phyloP scores from a whole-genome alignment of 345 rosid species.

The Excoecaria cochinchinensis region DNA sequence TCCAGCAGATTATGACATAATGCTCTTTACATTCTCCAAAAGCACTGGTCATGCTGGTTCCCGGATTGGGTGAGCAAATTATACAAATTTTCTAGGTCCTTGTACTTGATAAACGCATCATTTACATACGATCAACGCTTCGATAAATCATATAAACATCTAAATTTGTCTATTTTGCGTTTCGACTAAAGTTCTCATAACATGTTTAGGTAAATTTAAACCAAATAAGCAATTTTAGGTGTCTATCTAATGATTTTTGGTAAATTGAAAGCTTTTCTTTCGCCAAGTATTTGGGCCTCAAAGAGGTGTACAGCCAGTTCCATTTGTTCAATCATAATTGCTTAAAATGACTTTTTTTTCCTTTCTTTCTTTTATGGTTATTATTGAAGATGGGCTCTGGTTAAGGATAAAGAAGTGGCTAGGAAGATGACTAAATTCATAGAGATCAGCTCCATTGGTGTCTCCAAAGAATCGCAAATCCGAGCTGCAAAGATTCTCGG shows the following conservation, averaged over 20 bases:
- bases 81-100: neutral
- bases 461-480: constrained; percentile 79
- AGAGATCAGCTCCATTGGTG: constrained; percentile 63
- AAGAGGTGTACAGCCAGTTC: too few relatives aligned
- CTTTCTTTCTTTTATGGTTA: too few relatives aligned
- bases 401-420: constrained; percentile 65
- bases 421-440: constrained; percentile 64
- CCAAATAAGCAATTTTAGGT: too few relatives aligned
- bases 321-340: too few relatives aligned
- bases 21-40: constrained; percentile 92
- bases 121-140: too few relatives aligned
- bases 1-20: constrained; percentile 61
- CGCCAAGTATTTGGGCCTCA: too few relatives aligned
- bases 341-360: neutral
- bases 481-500: constrained; percentile 73
- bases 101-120: neutral
- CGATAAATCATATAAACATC: too few relatives aligned
- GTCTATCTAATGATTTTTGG: too few relatives aligned
- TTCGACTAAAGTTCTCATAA: too few relatives aligned
- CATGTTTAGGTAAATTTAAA: too few relatives aligned
- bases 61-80: constrained; percentile 66
- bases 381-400: constrained; percentile 70
- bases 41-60: constrained; percentile 94
- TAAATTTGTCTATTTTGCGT: too few relatives aligned
- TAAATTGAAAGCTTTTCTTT: too few relatives aligned